Evolutionary conservation across 306 rosid genomes (phyloP), one percentile per base, ranked within the genome.

Genomic region (Albizia julibrissin): DNA sequence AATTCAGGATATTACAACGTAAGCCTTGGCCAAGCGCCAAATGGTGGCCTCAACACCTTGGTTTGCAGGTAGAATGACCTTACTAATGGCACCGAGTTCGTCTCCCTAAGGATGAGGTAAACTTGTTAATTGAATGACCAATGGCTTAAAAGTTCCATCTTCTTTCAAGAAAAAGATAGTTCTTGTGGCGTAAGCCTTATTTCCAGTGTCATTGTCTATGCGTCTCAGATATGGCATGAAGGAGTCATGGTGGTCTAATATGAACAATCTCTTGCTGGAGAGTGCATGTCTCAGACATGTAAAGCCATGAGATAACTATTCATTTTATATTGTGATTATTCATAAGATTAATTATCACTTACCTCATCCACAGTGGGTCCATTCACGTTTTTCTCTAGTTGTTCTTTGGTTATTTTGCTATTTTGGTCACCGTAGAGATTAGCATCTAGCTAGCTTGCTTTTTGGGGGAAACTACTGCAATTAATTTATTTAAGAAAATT

Each of bases 21-120:
- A 87, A 78, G 95, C 93, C 78, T 91, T 92, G 10, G 97, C 95
- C 78, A 93, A 78, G 22, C 84, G 89, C 97, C 97, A 93, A 80
- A 89, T 78, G 56, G 81, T 67, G 8, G 84, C 85, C 10, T 89
- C 91, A 16, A 82, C 94, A 44, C 95, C 95, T 52, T 87, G 46
- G 0, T 70, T 27, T 22, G 93, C 87, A 52, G 95, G 97, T 27
- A 91, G 73, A 54, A 50, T 76, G 0, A 92, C 91, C 77, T 72
- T 88, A 59, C 95, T 91, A 8, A 68, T 77, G 11, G 89, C 85
- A 34, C 94, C 94, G 64, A n/a, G 65, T n/a, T 84, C 58, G 11
- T 89, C 91, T 49, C 97, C 98, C 27, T 75, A 59, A 34, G 90
- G 89, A 54, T 88, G 88, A 3, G 97, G 95, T 74, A 87, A 80